phyloP scores from a whole-genome alignment of 2,329 filamentous ascomycete genomes.

The Rhinocladiella similis region DNA sequence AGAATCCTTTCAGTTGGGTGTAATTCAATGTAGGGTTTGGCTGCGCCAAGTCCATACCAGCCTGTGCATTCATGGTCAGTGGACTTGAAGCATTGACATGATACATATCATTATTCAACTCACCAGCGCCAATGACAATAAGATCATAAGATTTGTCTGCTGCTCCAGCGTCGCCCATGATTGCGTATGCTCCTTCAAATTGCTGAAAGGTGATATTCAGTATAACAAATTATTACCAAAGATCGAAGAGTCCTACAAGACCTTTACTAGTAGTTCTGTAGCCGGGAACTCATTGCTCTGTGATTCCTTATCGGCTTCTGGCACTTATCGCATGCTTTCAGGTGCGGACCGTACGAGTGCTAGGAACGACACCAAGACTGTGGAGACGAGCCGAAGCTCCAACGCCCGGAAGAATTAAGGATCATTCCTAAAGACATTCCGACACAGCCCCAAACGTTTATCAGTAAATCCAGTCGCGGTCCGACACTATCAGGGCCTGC shows the following conservation, averaged over 20 bases:
- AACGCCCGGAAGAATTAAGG: too few species aligned
- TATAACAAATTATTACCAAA: not conserved
- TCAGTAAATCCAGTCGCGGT: not conserved
- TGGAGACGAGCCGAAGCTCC: too few species aligned
- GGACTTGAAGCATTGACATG: too few species aligned
- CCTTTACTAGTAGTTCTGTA: too few species aligned
- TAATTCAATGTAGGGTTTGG: slow-evolving; percentile 61
- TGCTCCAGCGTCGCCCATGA: not conserved
- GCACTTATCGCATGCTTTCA: too few species aligned
- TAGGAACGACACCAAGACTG: too few species aligned
- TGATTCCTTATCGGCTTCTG: too few species aligned
- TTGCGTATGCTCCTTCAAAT: not conserved
- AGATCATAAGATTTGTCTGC: slow-evolving; percentile 31
- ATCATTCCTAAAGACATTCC: too few species aligned
- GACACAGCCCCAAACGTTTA: not conserved
- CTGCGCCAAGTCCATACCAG: slow-evolving; percentile 57
- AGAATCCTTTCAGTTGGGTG: slow-evolving; percentile 58
- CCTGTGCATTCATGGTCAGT: slow-evolving; percentile 33
- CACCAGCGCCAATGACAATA: slow-evolving; percentile 51
- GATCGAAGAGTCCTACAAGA: too few species aligned
- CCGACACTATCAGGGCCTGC: too few species aligned
- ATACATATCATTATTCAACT: slow-evolving; percentile 26
- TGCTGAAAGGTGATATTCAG: not conserved
- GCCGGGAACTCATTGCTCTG: too few species aligned
- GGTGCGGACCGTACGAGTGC: too few species aligned